Conservation (phyloP, 2,329 filamentous ascomycete genomes). For the Podosphaera fusca region DNA sequence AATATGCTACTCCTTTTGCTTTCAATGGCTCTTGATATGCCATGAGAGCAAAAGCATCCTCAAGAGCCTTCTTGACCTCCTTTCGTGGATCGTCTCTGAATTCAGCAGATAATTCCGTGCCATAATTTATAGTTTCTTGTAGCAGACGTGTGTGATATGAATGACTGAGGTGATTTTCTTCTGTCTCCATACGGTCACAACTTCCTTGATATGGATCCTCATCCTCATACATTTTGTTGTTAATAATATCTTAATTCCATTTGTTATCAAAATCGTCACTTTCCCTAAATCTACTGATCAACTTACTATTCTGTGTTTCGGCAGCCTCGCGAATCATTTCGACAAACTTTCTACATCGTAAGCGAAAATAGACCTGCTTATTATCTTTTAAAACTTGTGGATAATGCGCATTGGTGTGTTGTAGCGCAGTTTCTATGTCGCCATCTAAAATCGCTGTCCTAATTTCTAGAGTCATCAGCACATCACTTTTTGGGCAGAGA, state of each 20-base stretch:
- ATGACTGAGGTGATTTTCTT: constrained; percentile 14
- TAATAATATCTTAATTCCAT: constrained; percentile 18
- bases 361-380: constrained; percentile 64
- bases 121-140: constrained; percentile 52
- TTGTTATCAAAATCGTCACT: constrained; percentile 19
- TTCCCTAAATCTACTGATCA: constrained; percentile 14
- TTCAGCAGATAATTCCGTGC: constrained; percentile 52
- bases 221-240: constrained; percentile 29
- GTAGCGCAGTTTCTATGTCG: constrained; percentile 76
- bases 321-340: constrained; percentile 70
- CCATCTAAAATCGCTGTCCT: constrained; percentile 71
- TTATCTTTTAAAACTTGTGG: constrained; percentile 59
- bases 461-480: constrained; percentile 36
- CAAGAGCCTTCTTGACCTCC: constrained; percentile 49
- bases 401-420: constrained; percentile 57
- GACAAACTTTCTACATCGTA: constrained; percentile 79
- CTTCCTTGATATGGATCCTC: constrained; percentile 22
- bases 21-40: constrained; percentile 65
- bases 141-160: constrained; percentile 25
- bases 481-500: background rate
- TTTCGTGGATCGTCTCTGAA: constrained; percentile 48
- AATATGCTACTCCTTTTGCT: constrained; percentile 48
- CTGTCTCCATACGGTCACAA: constrained; percentile 30
- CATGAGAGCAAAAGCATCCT: constrained; percentile 70
- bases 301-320: constrained; percentile 27